Evolutionary conservation across 2,329 filamentous ascomycete species (phyloP).

Genomic region (Huntiella moniliformis): DNA sequence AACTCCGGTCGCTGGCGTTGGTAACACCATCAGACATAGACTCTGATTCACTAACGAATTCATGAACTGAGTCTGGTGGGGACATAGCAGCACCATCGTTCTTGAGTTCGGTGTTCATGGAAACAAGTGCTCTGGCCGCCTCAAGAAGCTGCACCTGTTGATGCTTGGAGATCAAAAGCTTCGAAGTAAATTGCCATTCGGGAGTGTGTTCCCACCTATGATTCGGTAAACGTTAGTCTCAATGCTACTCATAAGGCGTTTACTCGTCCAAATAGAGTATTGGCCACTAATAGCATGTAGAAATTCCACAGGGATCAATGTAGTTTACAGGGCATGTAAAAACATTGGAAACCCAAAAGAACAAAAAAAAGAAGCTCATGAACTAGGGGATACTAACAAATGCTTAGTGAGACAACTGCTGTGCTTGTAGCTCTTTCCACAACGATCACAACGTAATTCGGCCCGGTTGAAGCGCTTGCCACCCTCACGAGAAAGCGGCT

Average conservation of each 20-base stretch:
- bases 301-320: not conserved
- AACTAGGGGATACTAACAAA: conserved; percentile 72
- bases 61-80: conserved; percentile 45
- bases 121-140: conserved; percentile 85
- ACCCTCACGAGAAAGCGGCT: conserved; percentile 62
- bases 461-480: conserved; percentile 63
- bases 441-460: conserved; percentile 91
- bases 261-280: not conserved
- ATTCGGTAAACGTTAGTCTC: too few species aligned
- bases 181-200: conserved; percentile 92
- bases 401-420: conserved; percentile 99
- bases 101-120: conserved; percentile 46
- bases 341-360: too few species aligned
- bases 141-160: conserved; percentile 96
- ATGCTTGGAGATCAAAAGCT: conserved; percentile 96
- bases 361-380: conserved; percentile 17
- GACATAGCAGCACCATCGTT: conserved; percentile 36
- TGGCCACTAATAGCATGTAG: too few species aligned
- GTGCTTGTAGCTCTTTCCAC: conserved; percentile 99
- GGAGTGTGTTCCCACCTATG: conserved; percentile 97
- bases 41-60: conserved; percentile 60
- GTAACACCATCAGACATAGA: conserved; percentile 69
- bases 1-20: conserved; percentile 68
- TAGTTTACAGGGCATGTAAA: not conserved
- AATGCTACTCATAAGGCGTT: not conserved